These are phyloP conservation scores for Coemansia sp. DNA, from an alignment of 192 early-diverging fungal species.

Conservation along the genomic window DNA sequence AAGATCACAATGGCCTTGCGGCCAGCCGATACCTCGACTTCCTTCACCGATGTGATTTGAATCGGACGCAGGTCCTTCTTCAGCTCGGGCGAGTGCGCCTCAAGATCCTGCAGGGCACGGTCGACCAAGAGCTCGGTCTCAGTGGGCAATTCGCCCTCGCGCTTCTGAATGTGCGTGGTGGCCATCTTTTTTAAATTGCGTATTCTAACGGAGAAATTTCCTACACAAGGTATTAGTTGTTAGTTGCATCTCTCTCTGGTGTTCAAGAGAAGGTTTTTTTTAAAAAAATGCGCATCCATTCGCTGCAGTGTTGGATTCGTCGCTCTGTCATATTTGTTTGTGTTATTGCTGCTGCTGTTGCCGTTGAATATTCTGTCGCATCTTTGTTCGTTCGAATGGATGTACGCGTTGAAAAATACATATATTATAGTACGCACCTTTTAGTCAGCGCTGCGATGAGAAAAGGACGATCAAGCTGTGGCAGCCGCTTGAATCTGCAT, in stretches of 20 bases:
- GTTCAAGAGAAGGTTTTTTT: too few relatives aligned
- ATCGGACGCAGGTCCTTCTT: slow-evolving; percentile 95
- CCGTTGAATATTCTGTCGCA: neutral
- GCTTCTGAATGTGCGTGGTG: slow-evolving; percentile 57
- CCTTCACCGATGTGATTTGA: slow-evolving; percentile 93
- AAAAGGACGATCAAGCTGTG: slow-evolving; percentile 11
- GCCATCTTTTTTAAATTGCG: slow-evolving; percentile 22
- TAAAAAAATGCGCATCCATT: too few relatives aligned
- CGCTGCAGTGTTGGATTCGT: neutral
- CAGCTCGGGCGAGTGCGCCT: slow-evolving; percentile 93
- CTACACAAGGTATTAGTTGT: neutral
- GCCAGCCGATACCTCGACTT: slow-evolving; percentile 92
- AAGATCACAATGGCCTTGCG: slow-evolving; percentile 96
- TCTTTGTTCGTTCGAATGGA: neutral
- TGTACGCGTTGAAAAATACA: too few relatives aligned
- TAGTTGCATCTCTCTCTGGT: too few relatives aligned
- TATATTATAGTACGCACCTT: slow-evolving; percentile 7
- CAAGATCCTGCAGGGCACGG: slow-evolving; percentile 92
- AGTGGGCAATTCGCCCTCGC: slow-evolving; percentile 53
- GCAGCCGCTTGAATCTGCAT: neutral
- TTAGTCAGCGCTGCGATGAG: slow-evolving; percentile 10
- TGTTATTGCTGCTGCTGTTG: neutral
- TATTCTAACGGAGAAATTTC: slow-evolving; percentile 4
- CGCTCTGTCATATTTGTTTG: neutral
- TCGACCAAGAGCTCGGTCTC: slow-evolving; percentile 95